Evolutionary conservation across 768 basidiomycete species (phyloP), one percentile per base, ranked within the genome.

Genomic region (Xerocomus brunneocitrinus): DNA sequence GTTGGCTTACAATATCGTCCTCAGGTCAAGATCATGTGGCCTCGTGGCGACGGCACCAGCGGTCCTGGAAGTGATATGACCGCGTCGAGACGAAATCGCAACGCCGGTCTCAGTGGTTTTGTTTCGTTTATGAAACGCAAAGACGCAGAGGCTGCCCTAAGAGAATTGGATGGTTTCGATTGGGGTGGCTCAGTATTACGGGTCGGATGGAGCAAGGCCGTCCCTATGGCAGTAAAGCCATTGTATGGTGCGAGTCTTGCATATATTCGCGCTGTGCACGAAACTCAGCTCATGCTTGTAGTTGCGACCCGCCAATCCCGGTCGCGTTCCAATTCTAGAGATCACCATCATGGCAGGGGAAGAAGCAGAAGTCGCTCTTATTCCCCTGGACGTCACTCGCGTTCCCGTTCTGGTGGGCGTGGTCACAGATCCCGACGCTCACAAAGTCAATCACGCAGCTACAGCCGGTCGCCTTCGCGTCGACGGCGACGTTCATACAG

Each of bases 21-120:
- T 51, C n/a, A 93, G 91, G 90, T 94, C 41, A 93, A 95, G 76
- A 85, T 98, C 59, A 98, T 98, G 95, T 98, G 94, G 94, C 95
- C 95, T n/a, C 84, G 95, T 38, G 81, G 84, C 10, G 92, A 95
- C 64, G 78, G 73, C 16, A 76, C 79, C 2, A 58, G 71, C 6
- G 85, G 87, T 30, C 84, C 87, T 45, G 90, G 86, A 2, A 80
- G 83, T 24, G 86, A 90, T 42, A 88, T 91, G 79, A 87, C 86
- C 24, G 70, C 80, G 8, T 79, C 84, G 14, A 79, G 93, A 40
- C 78, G 85, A 45, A 77, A 73, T 46, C 89, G 89, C 70, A 85
- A 79, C 62, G 65, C 84, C 12, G 91, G 91, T 14, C 76, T 98
- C 22, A 93, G 91, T 63, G 97, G 97, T 1, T 99, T 99, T 64